Base-by-base conservation (phyloP, 1,139 yeast species). In the Lodderomyces elongisporus region DNA sequence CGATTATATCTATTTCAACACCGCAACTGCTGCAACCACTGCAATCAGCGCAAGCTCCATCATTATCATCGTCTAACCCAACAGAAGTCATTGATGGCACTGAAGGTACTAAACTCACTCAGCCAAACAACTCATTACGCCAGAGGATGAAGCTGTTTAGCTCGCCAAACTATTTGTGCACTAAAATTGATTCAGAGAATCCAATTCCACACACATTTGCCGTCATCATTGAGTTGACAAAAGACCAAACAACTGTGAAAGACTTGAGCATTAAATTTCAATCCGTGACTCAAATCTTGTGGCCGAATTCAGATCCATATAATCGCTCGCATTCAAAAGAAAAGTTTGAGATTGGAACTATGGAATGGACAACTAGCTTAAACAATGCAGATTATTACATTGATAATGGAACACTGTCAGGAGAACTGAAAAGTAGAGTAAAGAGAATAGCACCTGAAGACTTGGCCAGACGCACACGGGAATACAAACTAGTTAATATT, bases 261-360 rank as follows among this genome's bases (percentile, higher is more conserved):
- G 59, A 58, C 30, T 38, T 68, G 14, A 48, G 46, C 17, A 46
- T 67, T 28, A 62, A 58, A 34, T 62, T 68, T 40, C 54, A 51
- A 34, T 62, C 70, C 12, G 25, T 46, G 3, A 54, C 65, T 5
- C 54, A 50, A 33, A 60, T 74, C 2, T 53, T 67, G 39, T 77
- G 84, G 84, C 77, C 78, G 5, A 59, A 65, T 24, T 76, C 77
- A 7, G 76, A 76, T 18, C 74, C 77, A 1, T 70, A 71, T 46
- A 67, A 61, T 42, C 65, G 56, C 39, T 45, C 51, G 27, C 60
- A 54, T 32, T 39, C 55, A 17, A 69, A 62, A 36, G 82, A 77
- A 43, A 58, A 58, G 33, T 77, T 72, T 48, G 63, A 62, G 31
- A 62, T 73, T 14, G 80, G 80, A 1, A 52, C 55, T 14, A 40